Evolutionary conservation across 352 stramenopile genomes (phyloP).

Genomic region (Pythium sukuiense): DNA sequence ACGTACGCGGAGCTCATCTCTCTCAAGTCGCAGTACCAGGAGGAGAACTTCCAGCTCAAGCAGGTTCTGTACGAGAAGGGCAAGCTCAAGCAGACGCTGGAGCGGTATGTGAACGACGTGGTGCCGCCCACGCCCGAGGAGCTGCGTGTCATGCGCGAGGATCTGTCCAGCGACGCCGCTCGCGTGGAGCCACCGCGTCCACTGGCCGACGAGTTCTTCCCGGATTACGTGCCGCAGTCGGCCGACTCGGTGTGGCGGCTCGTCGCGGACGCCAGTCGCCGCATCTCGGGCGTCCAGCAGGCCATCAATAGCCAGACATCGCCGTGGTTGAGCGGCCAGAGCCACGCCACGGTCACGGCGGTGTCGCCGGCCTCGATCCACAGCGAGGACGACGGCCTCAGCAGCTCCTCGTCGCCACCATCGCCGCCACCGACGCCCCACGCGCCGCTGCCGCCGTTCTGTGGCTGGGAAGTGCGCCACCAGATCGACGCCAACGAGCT

Average conservation of each 20-base stretch:
- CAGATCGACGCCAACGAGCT: conserved; percentile 13
- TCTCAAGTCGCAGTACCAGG: conserved; percentile 30
- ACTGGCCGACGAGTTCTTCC: background rate
- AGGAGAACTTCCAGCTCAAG: conserved; percentile 36
- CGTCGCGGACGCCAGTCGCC: conserved; percentile 22
- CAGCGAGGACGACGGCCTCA: conserved; percentile 14
- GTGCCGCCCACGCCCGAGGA: conserved; percentile 23
- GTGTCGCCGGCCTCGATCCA: conserved; percentile 3
- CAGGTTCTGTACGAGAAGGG: conserved; percentile 35
- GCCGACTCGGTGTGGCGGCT: conserved; percentile 25
- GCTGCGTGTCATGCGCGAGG: conserved; percentile 7
- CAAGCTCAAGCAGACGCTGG: conserved; percentile 36
- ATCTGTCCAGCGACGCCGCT: conserved; percentile 5
- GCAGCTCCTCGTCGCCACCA: conserved; percentile 5
- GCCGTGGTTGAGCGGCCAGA: background rate
- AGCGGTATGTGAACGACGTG: conserved; percentile 31
- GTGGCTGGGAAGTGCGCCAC: conserved; percentile 32
- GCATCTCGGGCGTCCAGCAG: conserved; percentile 23
- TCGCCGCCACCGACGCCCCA: background rate
- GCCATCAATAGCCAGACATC: conserved; percentile 1
- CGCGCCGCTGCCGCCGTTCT: conserved; percentile 27
- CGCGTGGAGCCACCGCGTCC: background rate
- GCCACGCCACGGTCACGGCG: conserved; percentile 8
- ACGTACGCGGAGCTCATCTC: conserved; percentile 36
- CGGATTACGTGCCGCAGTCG: conserved; percentile 18